phyloP scores from a whole-genome alignment of 306 rosid species.

The Castanospermum australe region DNA sequence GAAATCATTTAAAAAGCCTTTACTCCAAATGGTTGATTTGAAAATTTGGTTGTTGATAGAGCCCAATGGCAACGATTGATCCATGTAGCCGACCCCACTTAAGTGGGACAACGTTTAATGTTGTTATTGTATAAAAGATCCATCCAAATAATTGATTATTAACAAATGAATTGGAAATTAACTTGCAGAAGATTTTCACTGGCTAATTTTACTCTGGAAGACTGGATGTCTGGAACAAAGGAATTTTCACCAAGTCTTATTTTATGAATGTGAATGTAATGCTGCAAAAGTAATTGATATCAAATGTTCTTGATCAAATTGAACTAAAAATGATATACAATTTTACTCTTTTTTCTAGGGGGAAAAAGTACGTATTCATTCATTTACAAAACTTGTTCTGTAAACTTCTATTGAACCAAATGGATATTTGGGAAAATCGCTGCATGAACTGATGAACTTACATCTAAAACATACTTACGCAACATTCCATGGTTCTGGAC shows the following conservation, averaged over 20 bases:
- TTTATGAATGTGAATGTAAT: neutral
- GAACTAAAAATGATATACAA: neutral
- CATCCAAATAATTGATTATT: neutral
- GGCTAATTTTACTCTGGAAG: neutral
- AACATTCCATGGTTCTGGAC: conserved; percentile 99
- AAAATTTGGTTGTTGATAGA: too few species aligned
- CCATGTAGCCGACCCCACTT: too few species aligned
- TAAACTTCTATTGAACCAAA: neutral
- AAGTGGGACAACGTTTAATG: too few species aligned
- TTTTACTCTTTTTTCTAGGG: too few species aligned
- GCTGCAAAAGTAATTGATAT: neutral
- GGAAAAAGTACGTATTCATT: neutral
- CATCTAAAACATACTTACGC: conserved; percentile 83
- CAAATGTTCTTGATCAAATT: neutral
- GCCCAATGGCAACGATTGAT: too few species aligned
- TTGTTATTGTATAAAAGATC: too few species aligned
- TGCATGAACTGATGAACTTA: conserved; percentile 35
- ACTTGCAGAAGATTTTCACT: neutral
- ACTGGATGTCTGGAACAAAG: neutral
- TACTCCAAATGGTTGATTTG: too few species aligned
- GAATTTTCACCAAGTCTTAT: too few species aligned
- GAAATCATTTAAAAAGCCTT: too few species aligned
- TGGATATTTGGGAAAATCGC: neutral
- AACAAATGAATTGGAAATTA: too few species aligned
- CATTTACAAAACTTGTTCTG: conserved; percentile 1